phyloP scores from a whole-genome alignment of 2,329 filamentous ascomycete species.

The Fusarium decemcellulare region DNA sequence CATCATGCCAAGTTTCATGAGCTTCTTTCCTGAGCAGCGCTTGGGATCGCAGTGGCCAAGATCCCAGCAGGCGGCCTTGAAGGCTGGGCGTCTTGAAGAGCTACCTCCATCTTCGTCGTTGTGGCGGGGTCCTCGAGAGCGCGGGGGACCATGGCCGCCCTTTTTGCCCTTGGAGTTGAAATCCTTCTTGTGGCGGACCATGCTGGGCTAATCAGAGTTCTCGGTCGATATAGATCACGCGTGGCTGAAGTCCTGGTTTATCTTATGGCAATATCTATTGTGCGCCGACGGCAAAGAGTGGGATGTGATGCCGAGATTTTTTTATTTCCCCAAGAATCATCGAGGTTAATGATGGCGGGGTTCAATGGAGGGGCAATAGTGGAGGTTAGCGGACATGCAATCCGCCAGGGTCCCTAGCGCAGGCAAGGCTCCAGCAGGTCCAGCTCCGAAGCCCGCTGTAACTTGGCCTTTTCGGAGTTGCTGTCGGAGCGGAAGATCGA shows the following conservation, averaged over 20 bases:
- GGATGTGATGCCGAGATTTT: slow-evolving; percentile 15
- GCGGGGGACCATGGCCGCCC: slow-evolving; percentile 69
- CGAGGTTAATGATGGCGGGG: slow-evolving; percentile 33
- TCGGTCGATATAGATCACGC: too few relatives aligned
- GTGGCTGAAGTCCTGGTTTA: too few relatives aligned
- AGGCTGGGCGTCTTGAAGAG: slow-evolving; percentile 63
- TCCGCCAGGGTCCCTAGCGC: slow-evolving; percentile 19
- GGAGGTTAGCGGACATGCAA: neutral
- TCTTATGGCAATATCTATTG: too few relatives aligned
- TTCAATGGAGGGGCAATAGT: slow-evolving; percentile 35
- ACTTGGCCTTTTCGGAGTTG: neutral
- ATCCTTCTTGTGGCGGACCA: slow-evolving; percentile 99
- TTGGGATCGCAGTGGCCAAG: slow-evolving; percentile 98
- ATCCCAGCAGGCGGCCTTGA: slow-evolving; percentile 98
- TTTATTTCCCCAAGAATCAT: slow-evolving; percentile 22
- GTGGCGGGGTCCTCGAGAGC: slow-evolving; percentile 63
- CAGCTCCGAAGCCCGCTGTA: slow-evolving; percentile 14
- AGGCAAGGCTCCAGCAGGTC: neutral
- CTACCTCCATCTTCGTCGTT: slow-evolving; percentile 53
- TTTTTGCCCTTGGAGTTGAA: slow-evolving; percentile 80
- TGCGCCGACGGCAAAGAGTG: neutral
- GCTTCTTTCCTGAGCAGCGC: slow-evolving; percentile 93
- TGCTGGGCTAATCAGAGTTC: slow-evolving; percentile 53
- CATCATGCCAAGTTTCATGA: slow-evolving; percentile 95
- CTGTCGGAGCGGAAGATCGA: slow-evolving; percentile 14